Percentiles rank a stretch among this genome's conserved stretches.
These are phyloP conservation scores for Arthrobotrys conoides DNA, from an alignment of 2,329 filamentous ascomycete species.

Conservation along the genomic window DNA sequence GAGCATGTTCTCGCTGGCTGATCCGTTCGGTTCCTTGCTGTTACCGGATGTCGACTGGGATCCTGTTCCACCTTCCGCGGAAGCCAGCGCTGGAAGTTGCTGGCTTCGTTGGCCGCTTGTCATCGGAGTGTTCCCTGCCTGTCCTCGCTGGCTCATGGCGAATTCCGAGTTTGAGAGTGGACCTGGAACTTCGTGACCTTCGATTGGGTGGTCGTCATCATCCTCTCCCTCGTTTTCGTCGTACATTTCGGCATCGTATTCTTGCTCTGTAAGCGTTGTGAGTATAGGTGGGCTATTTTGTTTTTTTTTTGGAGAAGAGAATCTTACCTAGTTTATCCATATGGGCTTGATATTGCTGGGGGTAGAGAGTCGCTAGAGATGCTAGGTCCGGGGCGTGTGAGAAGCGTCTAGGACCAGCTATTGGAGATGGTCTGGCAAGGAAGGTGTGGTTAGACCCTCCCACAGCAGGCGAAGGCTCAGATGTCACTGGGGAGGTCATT, in stretches of 20 bases:
- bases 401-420: constrained; percentile 44
- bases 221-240: constrained; percentile 55
- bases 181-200: constrained; percentile 47
- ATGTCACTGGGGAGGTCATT: constrained; percentile 58
- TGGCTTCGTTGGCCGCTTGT: constrained; percentile 40
- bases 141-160: constrained; percentile 31
- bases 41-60: constrained; percentile 35
- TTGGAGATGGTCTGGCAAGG: constrained; percentile 50
- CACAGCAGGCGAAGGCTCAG: constrained; percentile 48
- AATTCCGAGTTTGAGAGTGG: constrained; percentile 37
- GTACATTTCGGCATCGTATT: constrained; percentile 60
- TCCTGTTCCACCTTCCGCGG: constrained; percentile 25
- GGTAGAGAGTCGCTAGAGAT: constrained; percentile 55
- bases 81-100: constrained; percentile 45
- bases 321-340: constrained; percentile 60
- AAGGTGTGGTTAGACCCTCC: constrained; percentile 54
- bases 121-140: constrained; percentile 35
- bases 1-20: constrained; percentile 49
- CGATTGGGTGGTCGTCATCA: constrained; percentile 43
- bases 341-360: constrained; percentile 57
- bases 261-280: constrained; percentile 37
- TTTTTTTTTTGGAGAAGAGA: not conserved
- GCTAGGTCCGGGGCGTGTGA: constrained; percentile 56
- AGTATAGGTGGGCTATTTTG: not conserved
- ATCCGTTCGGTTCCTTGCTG: constrained; percentile 34